A percentile compares a stretch with the other conserved stretches of the same genome.
Evolutionary conservation across 768 basidiomycete species (phyloP).

Genomic region (Ephemerocybe angulata): DNA sequence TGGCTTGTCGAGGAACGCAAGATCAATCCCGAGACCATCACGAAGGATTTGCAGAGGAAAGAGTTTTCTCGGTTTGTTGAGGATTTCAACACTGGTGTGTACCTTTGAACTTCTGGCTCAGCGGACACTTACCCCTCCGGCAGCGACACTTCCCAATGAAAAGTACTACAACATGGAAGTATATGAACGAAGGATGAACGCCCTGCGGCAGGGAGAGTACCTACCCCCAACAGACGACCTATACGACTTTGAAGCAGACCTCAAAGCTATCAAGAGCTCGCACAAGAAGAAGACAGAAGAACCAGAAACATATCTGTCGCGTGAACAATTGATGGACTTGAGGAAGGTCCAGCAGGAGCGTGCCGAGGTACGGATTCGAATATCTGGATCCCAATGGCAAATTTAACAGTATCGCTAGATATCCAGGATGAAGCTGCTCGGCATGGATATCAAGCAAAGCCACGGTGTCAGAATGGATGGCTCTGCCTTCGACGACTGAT

Average conservation of each 20-base stretch:
- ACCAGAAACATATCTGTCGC: constrained; percentile 69
- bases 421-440: constrained; percentile 81
- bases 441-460: constrained; percentile 81
- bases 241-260: constrained; percentile 83
- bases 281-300: constrained; percentile 69
- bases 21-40: constrained; percentile 83
- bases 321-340: constrained; percentile 78
- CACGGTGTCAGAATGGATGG: constrained; percentile 89
- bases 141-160: constrained; percentile 90
- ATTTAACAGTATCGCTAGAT: constrained; percentile 38
- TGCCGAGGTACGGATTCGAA: constrained; percentile 57
- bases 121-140: not conserved
- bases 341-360: constrained; percentile 84
- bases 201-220: constrained; percentile 79
- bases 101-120: not conserved
- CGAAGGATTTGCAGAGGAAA: constrained; percentile 82
- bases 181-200: constrained; percentile 81
- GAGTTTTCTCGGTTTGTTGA: constrained; percentile 82
- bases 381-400: no score
- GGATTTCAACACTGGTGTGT: constrained; percentile 75
- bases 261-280: constrained; percentile 67
- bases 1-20: constrained; percentile 94
- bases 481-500: constrained; percentile 27
- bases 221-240: constrained; percentile 65
- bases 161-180: constrained; percentile 92